Percentiles rank a stretch among this genome's conserved stretches.
phyloP scores from a whole-genome alignment of 1,284 basidiomycete genomes.

The Ceratobasidium sp. region DNA sequence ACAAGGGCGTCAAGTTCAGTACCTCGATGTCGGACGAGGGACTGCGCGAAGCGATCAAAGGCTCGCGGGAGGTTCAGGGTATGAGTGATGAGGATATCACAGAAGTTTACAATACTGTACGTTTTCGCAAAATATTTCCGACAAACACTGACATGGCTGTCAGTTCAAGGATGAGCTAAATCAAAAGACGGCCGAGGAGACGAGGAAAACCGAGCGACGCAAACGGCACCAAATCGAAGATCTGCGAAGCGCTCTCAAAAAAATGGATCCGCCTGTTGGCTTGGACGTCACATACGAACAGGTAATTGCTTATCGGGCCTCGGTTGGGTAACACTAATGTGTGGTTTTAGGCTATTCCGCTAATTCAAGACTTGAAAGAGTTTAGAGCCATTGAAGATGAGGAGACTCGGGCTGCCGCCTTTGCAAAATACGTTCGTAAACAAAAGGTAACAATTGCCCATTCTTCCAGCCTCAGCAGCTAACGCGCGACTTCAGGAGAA shows the following conservation, averaged over 20 bases:
- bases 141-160: slow-evolving; percentile 17
- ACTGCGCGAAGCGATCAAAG: slow-evolving; percentile 65
- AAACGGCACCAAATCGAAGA: slow-evolving; percentile 93
- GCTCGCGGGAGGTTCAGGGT: slow-evolving; percentile 64
- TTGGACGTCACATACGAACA: slow-evolving; percentile 81
- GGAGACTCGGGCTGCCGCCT: slow-evolving; percentile 81
- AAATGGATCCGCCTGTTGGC: slow-evolving; percentile 83
- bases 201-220: slow-evolving; percentile 82
- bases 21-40: slow-evolving; percentile 72
- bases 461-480: background rate
- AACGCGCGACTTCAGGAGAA: slow-evolving; percentile 68
- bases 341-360: slow-evolving; percentile 70
- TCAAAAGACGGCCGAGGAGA: slow-evolving; percentile 84
- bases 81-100: slow-evolving; percentile 69
- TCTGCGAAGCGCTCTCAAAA: slow-evolving; percentile 93
- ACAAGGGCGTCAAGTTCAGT: slow-evolving; percentile 65
- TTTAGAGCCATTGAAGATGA: slow-evolving; percentile 87
- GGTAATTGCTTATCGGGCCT: slow-evolving; percentile 58
- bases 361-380: slow-evolving; percentile 84
- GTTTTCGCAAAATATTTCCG: slow-evolving; percentile 53
- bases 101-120: slow-evolving; percentile 76
- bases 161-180: slow-evolving; percentile 47
- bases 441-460: slow-evolving; percentile 73
- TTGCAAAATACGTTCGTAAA: slow-evolving; percentile 85
- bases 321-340: background rate